These are phyloP conservation scores for Coriolopsis trogii DNA, from an alignment of 1,284 basidiomycete species.

Conservation along the genomic window DNA sequence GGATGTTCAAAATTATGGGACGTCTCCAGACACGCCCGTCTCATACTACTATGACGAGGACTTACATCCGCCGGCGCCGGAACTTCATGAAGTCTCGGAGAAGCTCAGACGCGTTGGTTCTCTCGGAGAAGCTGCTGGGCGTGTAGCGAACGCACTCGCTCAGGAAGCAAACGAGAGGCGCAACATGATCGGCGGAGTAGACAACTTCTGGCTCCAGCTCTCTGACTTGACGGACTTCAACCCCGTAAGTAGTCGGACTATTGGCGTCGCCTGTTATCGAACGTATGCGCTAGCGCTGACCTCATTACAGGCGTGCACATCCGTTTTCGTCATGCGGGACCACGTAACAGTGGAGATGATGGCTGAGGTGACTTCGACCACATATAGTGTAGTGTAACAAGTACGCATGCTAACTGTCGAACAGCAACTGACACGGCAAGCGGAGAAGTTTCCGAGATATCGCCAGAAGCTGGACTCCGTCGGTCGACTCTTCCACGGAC, in stretches of 20 bases:
- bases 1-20: constrained; percentile 2
- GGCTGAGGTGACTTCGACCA: constrained; percentile 12
- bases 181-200: constrained; percentile 32
- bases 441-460: constrained; percentile 31
- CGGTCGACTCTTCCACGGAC: constrained; percentile 30
- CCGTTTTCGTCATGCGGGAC: constrained; percentile 26
- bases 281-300: not conserved
- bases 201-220: constrained; percentile 35
- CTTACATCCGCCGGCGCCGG: constrained; percentile 9
- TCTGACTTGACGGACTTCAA: constrained; percentile 34
- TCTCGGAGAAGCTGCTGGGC: not conserved
- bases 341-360: constrained; percentile 25
- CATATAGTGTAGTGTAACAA: not conserved
- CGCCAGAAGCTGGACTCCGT: constrained; percentile 29
- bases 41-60: constrained; percentile 24
- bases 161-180: constrained; percentile 26
- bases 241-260: constrained; percentile 21
- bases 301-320: constrained; percentile 26
- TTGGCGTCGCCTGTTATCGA: not conserved
- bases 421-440: constrained; percentile 16
- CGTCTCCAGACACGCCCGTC: constrained; percentile 14
- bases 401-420: not conserved
- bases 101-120: constrained; percentile 9
- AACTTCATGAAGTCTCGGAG: constrained; percentile 16
- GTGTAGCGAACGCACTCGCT: constrained; percentile 16